Percentiles rank a stretch among this genome's conserved stretches.
Conservation (phyloP, 164 flowering plant species). For the Umbilicus rupestris region DNA sequence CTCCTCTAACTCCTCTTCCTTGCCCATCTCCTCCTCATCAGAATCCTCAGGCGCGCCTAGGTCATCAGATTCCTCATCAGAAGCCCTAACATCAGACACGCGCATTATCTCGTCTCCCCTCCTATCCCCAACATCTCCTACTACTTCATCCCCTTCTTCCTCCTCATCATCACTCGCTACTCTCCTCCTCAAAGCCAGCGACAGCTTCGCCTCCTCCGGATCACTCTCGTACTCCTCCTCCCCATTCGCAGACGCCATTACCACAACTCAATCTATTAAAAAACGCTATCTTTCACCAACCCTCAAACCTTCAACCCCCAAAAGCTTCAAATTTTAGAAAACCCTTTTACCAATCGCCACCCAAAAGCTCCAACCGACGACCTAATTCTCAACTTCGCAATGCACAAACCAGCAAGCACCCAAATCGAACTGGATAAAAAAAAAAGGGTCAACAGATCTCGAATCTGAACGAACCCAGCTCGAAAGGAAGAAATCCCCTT, state of each 20-base stretch:
- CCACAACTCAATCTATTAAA: neutral
- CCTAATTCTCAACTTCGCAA: too few species aligned
- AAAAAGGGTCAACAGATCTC: too few species aligned
- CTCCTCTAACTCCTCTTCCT: constrained; percentile 24
- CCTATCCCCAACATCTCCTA: constrained; percentile 21
- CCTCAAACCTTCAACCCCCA: too few species aligned
- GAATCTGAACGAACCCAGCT: too few species aligned
- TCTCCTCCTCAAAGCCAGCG: constrained; percentile 71
- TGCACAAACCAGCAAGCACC: too few species aligned
- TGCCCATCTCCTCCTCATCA: constrained; percentile 24
- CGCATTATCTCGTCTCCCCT: constrained; percentile 11
- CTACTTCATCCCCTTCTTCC: constrained; percentile 39
- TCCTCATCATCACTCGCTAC: constrained; percentile 94
- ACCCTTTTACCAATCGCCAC: too few species aligned
- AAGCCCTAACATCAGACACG: constrained; percentile 1
- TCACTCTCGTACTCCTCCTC: constrained; percentile 85
- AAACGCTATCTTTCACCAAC: too few species aligned
- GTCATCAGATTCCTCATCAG: constrained; percentile 11
- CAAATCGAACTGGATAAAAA: too few species aligned
- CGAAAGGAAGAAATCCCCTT: too few species aligned
- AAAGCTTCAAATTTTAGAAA: neutral
- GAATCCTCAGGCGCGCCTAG: constrained; percentile 53
- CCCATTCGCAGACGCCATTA: constrained; percentile 14
- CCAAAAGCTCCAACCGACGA: neutral
- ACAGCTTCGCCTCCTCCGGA: constrained; percentile 70